phyloP scores from a whole-genome alignment of 768 basidiomycete genomes.

The Hortiboletus campestris region DNA sequence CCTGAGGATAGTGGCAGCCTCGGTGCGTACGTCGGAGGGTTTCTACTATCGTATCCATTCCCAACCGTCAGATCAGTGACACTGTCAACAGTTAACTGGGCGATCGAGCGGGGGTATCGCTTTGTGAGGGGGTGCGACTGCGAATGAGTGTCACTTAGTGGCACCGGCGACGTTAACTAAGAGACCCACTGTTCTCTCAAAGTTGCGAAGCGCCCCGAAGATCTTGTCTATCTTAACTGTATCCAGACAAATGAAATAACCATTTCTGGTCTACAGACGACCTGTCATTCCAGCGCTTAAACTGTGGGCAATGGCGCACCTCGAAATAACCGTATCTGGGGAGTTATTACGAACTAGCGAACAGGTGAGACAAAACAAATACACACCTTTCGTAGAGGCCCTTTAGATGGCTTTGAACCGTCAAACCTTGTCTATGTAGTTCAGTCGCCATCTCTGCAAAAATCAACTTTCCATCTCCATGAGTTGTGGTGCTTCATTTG shows the following conservation, averaged over 20 bases:
- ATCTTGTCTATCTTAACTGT: constrained; percentile 64
- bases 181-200: constrained; percentile 37
- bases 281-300: background rate
- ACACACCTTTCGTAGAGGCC: constrained; percentile 58
- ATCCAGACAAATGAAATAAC: constrained; percentile 77
- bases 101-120: constrained; percentile 63
- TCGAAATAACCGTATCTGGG: constrained; percentile 76
- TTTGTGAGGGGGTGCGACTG: constrained; percentile 19
- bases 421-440: constrained; percentile 51
- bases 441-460: constrained; percentile 67
- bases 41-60: constrained; percentile 69
- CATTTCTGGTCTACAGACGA: constrained; percentile 65
- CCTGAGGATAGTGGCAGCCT: constrained; percentile 69
- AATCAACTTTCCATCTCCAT: constrained; percentile 42
- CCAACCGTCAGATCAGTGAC: constrained; percentile 69
- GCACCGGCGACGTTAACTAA: background rate
- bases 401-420: constrained; percentile 56
- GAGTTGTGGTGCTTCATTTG: background rate
- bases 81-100: constrained; percentile 54
- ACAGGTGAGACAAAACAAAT: background rate
- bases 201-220: constrained; percentile 64
- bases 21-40: constrained; percentile 64
- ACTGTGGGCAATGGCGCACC: constrained; percentile 34
- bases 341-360: background rate
- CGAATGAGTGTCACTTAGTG: background rate